A percentile compares a stretch with the other conserved stretches of the same genome.
phyloP scores from a whole-genome alignment of 1,284 basidiomycete genomes.

The Fistulinella cinereoalba region DNA sequence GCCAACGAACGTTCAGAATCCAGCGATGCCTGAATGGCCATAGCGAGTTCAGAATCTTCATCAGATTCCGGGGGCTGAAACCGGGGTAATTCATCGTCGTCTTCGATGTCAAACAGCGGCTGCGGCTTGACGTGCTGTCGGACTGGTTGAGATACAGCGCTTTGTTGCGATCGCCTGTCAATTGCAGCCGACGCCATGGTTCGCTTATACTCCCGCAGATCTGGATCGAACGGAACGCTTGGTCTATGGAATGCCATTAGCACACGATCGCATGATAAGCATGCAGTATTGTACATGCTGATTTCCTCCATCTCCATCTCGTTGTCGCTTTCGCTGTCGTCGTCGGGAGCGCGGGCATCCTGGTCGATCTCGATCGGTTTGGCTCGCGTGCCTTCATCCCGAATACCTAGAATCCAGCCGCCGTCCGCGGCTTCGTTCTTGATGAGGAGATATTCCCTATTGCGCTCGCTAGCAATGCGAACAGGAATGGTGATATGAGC shows the following conservation, averaged over 20 bases:
- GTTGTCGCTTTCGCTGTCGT: constrained; percentile 51
- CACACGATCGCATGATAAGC: constrained; percentile 1
- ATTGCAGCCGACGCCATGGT: constrained; percentile 67
- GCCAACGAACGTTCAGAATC: constrained; percentile 21
- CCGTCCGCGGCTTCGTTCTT: constrained; percentile 85
- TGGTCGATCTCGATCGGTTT: constrained; percentile 88
- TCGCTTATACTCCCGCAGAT: constrained; percentile 65
- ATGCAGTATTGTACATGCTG: constrained; percentile 50
- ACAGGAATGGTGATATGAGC: constrained; percentile 88
- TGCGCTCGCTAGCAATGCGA: constrained; percentile 91
- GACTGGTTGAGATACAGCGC: constrained; percentile 33
- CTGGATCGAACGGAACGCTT: constrained; percentile 48
- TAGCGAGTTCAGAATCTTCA: constrained; percentile 49
- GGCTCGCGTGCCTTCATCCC: constrained; percentile 71
- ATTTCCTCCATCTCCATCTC: constrained; percentile 82
- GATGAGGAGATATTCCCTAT: constrained; percentile 89
- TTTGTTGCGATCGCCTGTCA: constrained; percentile 46
- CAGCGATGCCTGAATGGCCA: constrained; percentile 61
- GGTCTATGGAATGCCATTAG: constrained; percentile 34
- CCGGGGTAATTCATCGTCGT: constrained; percentile 41
- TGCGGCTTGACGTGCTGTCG: constrained; percentile 34
- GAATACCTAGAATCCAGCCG: constrained; percentile 92
- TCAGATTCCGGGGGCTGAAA: constrained; percentile 38
- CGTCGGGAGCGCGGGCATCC: constrained; percentile 38
- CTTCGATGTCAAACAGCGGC: constrained; percentile 57